Conservation (phyloP, 768 basidiomycete species). For the Kwoniella dendrophila region DNA sequence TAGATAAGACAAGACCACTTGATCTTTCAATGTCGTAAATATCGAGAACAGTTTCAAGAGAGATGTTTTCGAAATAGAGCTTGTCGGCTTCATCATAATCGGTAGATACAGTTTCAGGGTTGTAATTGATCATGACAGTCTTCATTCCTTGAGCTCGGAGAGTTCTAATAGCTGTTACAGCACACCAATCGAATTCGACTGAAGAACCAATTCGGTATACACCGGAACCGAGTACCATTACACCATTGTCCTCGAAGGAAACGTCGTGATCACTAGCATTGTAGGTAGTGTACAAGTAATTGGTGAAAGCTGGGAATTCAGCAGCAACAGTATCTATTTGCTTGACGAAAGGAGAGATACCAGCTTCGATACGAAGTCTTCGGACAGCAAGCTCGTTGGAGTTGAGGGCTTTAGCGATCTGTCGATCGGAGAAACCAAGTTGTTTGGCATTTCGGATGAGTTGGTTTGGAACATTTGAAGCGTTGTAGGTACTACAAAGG, state of each 20-base stretch:
- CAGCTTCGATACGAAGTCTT: slow-evolving; percentile 78
- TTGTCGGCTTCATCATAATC: slow-evolving; percentile 99
- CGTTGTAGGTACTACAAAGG: slow-evolving; percentile 63
- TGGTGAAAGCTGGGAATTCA: slow-evolving; percentile 97
- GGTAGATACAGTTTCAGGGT: slow-evolving; percentile 97
- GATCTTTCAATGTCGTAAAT: slow-evolving; percentile 91
- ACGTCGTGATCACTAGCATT: slow-evolving; percentile 95
- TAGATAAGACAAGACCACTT: slow-evolving; percentile 89
- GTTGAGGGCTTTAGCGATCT: slow-evolving; percentile 77
- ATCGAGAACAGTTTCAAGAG: slow-evolving; percentile 91
- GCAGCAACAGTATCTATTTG: slow-evolving; percentile 99
- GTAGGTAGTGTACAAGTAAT: slow-evolving; percentile 98
- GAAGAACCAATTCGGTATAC: slow-evolving; percentile 99
- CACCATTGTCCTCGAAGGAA: slow-evolving; percentile 82
- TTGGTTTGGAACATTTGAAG: slow-evolving; percentile 66
- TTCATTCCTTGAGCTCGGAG: slow-evolving; percentile 90
- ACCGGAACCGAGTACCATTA: slow-evolving; percentile 97
- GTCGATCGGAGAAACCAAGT: slow-evolving; percentile 92
- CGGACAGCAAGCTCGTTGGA: slow-evolving; percentile 94
- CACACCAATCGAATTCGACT: slow-evolving; percentile 99
- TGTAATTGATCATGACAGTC: slow-evolving; percentile 99
- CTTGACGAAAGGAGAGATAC: slow-evolving; percentile 88
- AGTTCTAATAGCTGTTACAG: slow-evolving; percentile 93
- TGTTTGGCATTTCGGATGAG: slow-evolving; percentile 83
- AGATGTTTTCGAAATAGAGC: slow-evolving; percentile 98